Evolutionary conservation across 345 rosid genomes (phyloP), one percentile per base, ranked within the genome.

Genomic region (Capsella bursapastoris): DNA sequence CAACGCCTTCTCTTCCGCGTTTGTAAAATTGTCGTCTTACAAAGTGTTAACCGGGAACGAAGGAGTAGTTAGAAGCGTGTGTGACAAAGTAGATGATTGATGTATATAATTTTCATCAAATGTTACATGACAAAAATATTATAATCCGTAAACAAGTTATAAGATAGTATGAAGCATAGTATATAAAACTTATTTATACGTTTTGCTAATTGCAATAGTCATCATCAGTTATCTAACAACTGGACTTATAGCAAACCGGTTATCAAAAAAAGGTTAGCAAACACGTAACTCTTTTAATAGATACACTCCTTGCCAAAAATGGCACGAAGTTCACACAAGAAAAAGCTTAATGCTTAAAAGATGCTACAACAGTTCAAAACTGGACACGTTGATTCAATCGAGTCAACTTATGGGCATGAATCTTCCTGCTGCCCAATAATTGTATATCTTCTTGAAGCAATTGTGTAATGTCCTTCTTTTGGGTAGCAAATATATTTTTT

Each of bases 1-100:
- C 43, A 68, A 43, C 40, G 82, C 78, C 0, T 83, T 83, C 63
- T 72, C 82, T 48, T 83, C 86, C 8, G 84, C 82, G 14, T 83
- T 83, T 65, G 79, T 78, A 9, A 83, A 83, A 51, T 56, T 83
- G 28, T 80, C 86, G 56, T 41, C 73, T 28, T 68, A 75, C 41
- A 69, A 60, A 1, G 84, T 83, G 53, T 61, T 83, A 25, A 78
- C 82, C 0, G 82, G 86, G 38, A 44, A 55, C 27, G 53, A 71
- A 41, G 86, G 86, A 56, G 70, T 66, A 5, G 47, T 81, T 45
- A 78, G 86, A 78, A 76, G 66, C 63, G 71, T 64, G 10, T 83
- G 86, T 68, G 68, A 81, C 69, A 64, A 64, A 70, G 37, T 81
- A 32, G 50, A 67, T 37, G 50, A 67, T 37, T 83, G 65, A 83